phyloP scores from a whole-genome alignment of 2,329 filamentous ascomycete species.

The Fusarium torreyae region DNA sequence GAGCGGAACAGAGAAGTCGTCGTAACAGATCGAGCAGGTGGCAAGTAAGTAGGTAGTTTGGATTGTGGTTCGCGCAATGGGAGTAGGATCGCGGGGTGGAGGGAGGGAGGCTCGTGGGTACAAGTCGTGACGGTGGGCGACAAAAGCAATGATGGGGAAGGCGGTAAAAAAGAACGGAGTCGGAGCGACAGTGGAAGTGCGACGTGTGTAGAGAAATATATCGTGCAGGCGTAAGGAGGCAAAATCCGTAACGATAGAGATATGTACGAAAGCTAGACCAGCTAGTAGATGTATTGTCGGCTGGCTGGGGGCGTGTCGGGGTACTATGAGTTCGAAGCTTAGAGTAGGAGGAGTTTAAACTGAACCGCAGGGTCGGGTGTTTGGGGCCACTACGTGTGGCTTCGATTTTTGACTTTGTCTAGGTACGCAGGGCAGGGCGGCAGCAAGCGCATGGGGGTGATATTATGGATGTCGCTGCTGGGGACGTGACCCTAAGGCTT shows the following conservation, averaged over 20 bases:
- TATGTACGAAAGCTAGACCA: constrained; percentile 41
- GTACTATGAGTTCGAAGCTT: constrained; percentile 29
- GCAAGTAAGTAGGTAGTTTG: constrained; percentile 10
- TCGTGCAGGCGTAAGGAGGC: constrained; percentile 25
- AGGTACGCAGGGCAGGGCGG: constrained; percentile 25
- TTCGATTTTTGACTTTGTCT: constrained; percentile 43
- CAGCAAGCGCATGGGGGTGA: constrained; percentile 39
- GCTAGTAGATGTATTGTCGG: constrained; percentile 38
- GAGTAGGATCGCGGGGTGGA: constrained; percentile 43
- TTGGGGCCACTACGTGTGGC: constrained; percentile 39
- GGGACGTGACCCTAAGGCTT: constrained; percentile 35
- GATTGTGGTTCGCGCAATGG: constrained; percentile 29
- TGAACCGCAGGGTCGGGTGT: constrained; percentile 48
- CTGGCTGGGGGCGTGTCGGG: constrained; percentile 38
- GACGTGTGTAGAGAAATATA: constrained; percentile 6
- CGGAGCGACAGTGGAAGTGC: constrained; percentile 21
- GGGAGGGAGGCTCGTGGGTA: constrained; percentile 42
- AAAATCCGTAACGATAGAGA: constrained; percentile 18
- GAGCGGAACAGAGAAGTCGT: constrained; percentile 17
- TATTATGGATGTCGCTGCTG: constrained; percentile 18
- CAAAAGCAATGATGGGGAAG: constrained; percentile 39
- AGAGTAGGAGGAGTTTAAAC: constrained; percentile 44
- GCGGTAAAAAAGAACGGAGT: constrained; percentile 21
- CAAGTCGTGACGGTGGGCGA: constrained; percentile 35
- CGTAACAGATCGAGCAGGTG: constrained; percentile 22